Base-by-base conservation (phyloP, 805 yeast genomes). In the Ascoidea rubescens region DNA sequence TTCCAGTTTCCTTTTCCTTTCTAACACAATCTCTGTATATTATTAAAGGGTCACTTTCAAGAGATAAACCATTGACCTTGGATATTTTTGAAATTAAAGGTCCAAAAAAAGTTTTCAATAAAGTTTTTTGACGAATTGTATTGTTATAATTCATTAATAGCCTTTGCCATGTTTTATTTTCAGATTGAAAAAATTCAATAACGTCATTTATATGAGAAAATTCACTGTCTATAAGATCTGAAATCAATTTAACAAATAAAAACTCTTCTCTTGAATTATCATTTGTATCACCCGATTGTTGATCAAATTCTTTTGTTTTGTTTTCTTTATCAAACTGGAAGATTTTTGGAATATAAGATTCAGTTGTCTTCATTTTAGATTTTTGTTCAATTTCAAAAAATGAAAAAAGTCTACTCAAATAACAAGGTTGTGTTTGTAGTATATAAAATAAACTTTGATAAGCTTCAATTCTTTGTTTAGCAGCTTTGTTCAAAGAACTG, bases 381-480 rank as follows among this genome's bases (percentile, higher is more conserved):
- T 48, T 45, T 8, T 48, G 30, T n/a, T 50, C 51, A 17, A 33
- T 48, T n/a, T 48, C 44, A 28, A 44, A 51, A 14, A 37, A 32
- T n/a, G 51, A 42, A 30, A 55, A 55, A 31, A 55, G 43, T 33
- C 80, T 67, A 1, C 81, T 72, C 62, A 90, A 73, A 60, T 93
- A 93, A 0, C 66, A 64, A 0, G 96, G 86, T 59, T 86, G 87
- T 0, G 96, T 86, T 63, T 93, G 98, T 47, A 93, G 65, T 31
- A 91, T 67, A 60, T 84, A 93, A 57, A 93, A 82, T 49, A 91
- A 62, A 16, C 86, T 84, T 59, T 85, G 96, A 64, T 84, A 86
- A 1, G 79, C 66, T 55, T 82, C 89, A 51, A 80, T 70, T 54
- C 87, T 71, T 37, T 67, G 61, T 32, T 73, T 60, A 5, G 71